Conservation (phyloP, 345 rosid genomes). For the Geranium brycei region DNA sequence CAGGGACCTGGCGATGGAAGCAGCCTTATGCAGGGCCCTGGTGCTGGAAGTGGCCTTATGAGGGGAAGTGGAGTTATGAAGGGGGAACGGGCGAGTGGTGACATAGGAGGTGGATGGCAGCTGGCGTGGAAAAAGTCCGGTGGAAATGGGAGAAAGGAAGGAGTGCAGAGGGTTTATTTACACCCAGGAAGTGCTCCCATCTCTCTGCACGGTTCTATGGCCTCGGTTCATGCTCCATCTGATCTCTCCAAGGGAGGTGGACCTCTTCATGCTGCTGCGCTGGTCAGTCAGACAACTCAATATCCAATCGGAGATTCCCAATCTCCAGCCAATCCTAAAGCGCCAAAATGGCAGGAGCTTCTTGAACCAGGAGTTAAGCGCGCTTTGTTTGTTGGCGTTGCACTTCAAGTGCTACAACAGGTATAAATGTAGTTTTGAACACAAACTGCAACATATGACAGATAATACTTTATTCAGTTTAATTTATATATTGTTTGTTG, state of each 20-base stretch:
- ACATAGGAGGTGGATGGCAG: constrained; percentile 42
- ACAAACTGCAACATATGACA: background rate
- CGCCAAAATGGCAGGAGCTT: constrained; percentile 14
- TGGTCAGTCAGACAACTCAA: constrained; percentile 14
- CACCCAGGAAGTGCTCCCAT: constrained; percentile 17
- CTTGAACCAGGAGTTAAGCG: constrained; percentile 33
- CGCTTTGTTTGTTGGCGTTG: constrained; percentile 31
- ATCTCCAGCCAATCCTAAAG: constrained; percentile 6
- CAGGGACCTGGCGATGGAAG: no score
- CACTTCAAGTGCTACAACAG: constrained; percentile 29
- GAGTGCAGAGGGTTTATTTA: constrained; percentile 24
- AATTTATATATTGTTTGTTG: background rate
- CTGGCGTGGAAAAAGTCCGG: constrained; percentile 23
- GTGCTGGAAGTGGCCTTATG: no score
- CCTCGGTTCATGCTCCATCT: constrained; percentile 10
- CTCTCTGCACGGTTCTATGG: constrained; percentile 18
- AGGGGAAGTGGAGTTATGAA: background rate
- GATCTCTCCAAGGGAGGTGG: constrained; percentile 11
- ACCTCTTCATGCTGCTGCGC: constrained; percentile 23
- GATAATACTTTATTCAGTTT: background rate
- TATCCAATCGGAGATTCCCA: background rate
- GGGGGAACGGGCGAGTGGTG: constrained; percentile 16
- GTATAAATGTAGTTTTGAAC: constrained; percentile 5
- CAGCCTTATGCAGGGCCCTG: no score
- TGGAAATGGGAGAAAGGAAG: constrained; percentile 20